These are phyloP conservation scores for Daucus carota DNA, from an alignment of 129 eudicot species.

Conservation along the genomic window DNA sequence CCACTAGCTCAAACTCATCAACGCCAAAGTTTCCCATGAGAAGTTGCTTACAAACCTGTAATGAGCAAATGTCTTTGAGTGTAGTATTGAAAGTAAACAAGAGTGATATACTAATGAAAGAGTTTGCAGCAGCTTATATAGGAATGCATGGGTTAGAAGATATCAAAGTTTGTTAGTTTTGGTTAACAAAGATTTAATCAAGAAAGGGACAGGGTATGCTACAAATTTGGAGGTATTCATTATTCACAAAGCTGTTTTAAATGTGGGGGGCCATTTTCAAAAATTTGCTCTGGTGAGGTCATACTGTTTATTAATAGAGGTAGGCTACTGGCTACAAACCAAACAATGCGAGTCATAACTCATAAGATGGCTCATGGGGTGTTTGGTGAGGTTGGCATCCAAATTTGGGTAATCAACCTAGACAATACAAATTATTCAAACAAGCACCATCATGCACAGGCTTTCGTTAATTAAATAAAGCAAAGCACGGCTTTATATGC, in stretches of 20 bases:
- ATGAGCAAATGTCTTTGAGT: not conserved
- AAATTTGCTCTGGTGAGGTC: not conserved
- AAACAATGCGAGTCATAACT: slow-evolving; percentile 3
- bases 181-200: slow-evolving; percentile 50
- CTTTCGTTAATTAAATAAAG: not conserved
- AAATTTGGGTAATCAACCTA: slow-evolving; percentile 24
- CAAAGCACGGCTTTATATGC: not conserved
- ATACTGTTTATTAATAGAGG: slow-evolving; percentile 16
- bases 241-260: not conserved
- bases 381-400: slow-evolving; percentile 83
- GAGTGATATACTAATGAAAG: not conserved
- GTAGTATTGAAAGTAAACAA: not conserved
- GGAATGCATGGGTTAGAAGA: slow-evolving; percentile 15
- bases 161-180: slow-evolving; percentile 26
- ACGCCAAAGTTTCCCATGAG: slow-evolving; percentile 38
- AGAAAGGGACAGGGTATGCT: slow-evolving; percentile 22
- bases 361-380: slow-evolving; percentile 4
- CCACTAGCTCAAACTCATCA: slow-evolving; percentile 33
- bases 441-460: not conserved
- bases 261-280: not conserved
- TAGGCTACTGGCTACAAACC: slow-evolving; percentile 47
- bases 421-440: not conserved
- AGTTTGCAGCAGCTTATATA: slow-evolving; percentile 22
- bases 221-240: not conserved
- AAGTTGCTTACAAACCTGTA: slow-evolving; percentile 17